phyloP scores from a whole-genome alignment of 2,329 filamentous ascomycete genomes.

The Scytalidium sp. region DNA sequence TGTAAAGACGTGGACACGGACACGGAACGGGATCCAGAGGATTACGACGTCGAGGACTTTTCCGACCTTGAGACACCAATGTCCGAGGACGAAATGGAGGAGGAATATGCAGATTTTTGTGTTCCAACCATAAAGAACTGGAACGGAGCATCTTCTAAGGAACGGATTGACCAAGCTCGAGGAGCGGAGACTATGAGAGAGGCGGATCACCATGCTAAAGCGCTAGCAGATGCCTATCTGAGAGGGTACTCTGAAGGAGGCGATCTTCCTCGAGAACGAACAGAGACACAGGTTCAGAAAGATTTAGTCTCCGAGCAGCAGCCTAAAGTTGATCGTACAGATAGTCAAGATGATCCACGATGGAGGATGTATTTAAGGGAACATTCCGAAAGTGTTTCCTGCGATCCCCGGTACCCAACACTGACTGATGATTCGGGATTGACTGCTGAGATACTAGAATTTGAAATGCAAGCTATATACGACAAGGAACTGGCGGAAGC shows the following conservation, averaged over 20 bases:
- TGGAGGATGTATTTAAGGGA: neutral
- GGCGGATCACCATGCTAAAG: neutral
- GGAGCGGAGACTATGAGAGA: neutral
- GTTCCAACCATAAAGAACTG: neutral
- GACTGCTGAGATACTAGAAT: neutral
- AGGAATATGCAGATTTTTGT: neutral
- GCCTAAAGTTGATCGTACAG: neutral
- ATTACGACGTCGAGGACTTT: neutral
- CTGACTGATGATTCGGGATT: neutral
- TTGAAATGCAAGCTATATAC: neutral
- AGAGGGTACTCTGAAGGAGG: neutral
- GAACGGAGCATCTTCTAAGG: neutral
- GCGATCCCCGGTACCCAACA: neutral
- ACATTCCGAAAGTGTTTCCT: neutral
- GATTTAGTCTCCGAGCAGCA: neutral
- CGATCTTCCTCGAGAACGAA: neutral
- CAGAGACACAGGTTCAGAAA: neutral
- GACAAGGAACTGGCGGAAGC: neutral
- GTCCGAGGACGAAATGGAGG: neutral
- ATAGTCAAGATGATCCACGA: neutral
- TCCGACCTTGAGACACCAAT: neutral
- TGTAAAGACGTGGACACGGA: neutral
- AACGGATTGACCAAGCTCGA: neutral
- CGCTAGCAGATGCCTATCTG: neutral
- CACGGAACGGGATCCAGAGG: neutral